Conservation (phyloP, 2,329 filamentous ascomycete species). For the Xylariaceae sp. region DNA sequence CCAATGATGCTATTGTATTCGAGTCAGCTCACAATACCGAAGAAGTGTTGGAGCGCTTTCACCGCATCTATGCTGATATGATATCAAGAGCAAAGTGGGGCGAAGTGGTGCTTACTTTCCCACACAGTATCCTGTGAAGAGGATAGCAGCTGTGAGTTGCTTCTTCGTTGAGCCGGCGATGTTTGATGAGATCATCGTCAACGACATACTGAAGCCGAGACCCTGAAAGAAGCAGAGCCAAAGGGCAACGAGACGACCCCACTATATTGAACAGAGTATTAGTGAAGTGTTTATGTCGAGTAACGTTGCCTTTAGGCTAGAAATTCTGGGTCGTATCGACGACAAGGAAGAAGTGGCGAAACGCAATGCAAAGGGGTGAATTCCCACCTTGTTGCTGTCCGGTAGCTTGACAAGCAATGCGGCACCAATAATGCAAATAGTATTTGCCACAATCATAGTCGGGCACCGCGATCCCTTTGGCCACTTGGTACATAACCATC, state of each 20-base stretch:
- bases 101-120: conserved; percentile 23
- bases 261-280: conserved; percentile 27
- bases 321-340: neutral
- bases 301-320: neutral
- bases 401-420: conserved; percentile 52
- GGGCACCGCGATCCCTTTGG: conserved; percentile 48
- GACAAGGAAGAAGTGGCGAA: neutral
- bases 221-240: conserved; percentile 46
- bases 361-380: neutral
- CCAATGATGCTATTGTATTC: conserved; percentile 28
- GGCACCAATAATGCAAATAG: conserved; percentile 52
- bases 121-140: conserved; percentile 33
- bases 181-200: conserved; percentile 34
- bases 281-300: too few relatives aligned
- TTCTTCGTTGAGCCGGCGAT: conserved; percentile 35
- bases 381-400: conserved; percentile 40
- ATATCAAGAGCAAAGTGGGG: too few relatives aligned
- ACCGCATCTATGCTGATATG: too few relatives aligned
- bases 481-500: conserved; percentile 50
- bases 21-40: neutral
- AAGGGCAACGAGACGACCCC: conserved; percentile 55
- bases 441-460: conserved; percentile 56
- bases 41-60: too few relatives aligned
- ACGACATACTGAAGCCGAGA: conserved; percentile 32
- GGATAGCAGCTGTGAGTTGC: conserved; percentile 29